Percentiles rank a stretch among this genome's conserved stretches.
Conservation (phyloP, 192 early-diverging fungal genomes). For the Chytriomyces confervae region DNA sequence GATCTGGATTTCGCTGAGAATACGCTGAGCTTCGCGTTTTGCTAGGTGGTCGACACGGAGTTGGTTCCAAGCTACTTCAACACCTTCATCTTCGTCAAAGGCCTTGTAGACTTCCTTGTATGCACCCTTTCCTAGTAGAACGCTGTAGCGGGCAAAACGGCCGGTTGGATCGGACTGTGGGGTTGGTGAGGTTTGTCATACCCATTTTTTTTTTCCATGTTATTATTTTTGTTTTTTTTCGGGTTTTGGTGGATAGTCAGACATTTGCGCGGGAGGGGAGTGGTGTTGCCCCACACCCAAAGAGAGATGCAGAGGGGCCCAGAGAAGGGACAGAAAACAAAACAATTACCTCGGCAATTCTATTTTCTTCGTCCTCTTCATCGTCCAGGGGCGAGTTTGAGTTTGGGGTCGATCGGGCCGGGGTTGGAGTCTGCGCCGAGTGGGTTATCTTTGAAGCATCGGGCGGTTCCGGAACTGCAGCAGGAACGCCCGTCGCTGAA, state of each 20-base stretch:
- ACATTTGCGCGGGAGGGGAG: not conserved
- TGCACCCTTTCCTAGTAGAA: constrained; percentile 78
- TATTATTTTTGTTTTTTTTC: constrained; percentile 1
- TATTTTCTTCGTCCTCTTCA: constrained; percentile 25
- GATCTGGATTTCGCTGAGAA: constrained; percentile 65
- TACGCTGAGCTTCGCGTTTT: constrained; percentile 49
- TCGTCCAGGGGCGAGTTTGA: not conserved
- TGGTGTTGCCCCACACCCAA: not conserved
- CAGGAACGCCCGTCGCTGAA: too few relatives aligned
- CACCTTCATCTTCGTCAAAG: constrained; percentile 85
- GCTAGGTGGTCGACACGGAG: constrained; percentile 60
- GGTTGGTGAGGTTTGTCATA: not conserved
- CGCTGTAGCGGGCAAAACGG: constrained; percentile 66
- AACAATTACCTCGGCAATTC: constrained; percentile 6
- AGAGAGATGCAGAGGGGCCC: not conserved
- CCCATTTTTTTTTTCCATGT: not conserved
- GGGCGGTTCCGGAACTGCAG: too few relatives aligned
- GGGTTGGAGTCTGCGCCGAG: not conserved
- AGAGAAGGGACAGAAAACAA: too few relatives aligned
- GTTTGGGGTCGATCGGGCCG: not conserved
- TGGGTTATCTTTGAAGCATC: too few relatives aligned
- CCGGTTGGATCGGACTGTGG: constrained; percentile 65
- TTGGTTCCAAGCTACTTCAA: constrained; percentile 91
- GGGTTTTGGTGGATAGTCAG: not conserved
- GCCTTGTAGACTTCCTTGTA: constrained; percentile 89